Evolutionary conservation across 305 asterid species (phyloP).

Genomic region (Plantago lanceolata): DNA sequence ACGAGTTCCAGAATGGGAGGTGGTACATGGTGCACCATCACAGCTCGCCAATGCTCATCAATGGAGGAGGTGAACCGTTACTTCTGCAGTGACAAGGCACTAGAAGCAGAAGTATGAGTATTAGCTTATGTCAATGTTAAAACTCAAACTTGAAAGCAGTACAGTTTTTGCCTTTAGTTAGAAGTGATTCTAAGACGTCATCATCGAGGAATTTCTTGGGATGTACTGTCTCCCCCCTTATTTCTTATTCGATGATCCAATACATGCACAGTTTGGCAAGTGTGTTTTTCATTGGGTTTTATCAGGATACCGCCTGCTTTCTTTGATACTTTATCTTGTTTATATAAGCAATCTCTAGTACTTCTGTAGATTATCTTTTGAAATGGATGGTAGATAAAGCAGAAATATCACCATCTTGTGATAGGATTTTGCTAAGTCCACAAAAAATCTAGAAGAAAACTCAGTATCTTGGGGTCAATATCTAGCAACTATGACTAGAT

Average conservation of each 20-base stretch:
- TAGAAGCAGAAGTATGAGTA: conserved; percentile 11
- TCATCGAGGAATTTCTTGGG: conserved; percentile 24
- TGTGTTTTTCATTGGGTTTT: neutral
- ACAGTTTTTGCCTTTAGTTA: conserved; percentile 31
- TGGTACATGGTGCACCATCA: conserved; percentile 99
- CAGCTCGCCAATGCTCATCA: conserved; percentile 54
- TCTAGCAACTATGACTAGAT: no score
- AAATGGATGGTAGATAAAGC: no score
- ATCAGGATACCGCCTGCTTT: neutral
- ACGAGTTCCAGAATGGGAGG: conserved; percentile 70
- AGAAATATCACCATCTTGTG: no score
- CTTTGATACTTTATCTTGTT: no score
- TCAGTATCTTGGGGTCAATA: no score
- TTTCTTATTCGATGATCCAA: conserved; percentile 12
- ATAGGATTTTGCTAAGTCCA: no score
- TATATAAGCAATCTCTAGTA: no score
- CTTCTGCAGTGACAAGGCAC: conserved; percentile 41
- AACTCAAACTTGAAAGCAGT: conserved; percentile 20
- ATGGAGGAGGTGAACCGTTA: conserved; percentile 52
- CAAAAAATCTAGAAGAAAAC: no score
- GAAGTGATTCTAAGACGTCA: conserved; percentile 21
- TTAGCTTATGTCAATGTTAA: conserved; percentile 21
- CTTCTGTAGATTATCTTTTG: neutral
- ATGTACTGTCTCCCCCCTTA: conserved; percentile 16
- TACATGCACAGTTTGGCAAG: conserved; percentile 33